These are phyloP conservation scores for Bryum argenteum DNA, from an alignment of 225 moss, liverwort and hornwort genomes.

Conservation along the genomic window DNA sequence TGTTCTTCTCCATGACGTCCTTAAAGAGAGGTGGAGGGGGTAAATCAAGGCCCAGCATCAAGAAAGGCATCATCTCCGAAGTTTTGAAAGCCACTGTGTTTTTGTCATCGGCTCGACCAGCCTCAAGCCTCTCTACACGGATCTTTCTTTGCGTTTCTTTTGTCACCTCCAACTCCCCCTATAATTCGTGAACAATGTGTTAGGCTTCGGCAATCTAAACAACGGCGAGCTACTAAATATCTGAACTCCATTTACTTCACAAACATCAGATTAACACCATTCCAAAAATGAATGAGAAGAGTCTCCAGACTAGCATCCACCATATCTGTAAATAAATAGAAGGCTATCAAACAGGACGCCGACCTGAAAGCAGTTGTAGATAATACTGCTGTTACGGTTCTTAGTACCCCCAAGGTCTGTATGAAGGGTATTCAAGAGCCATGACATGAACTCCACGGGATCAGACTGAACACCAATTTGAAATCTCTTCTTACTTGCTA, in stretches of 20 bases:
- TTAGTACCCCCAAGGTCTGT: conserved; percentile 89
- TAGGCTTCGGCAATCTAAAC: background rate
- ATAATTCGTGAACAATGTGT: conserved; percentile 18
- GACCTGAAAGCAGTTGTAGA: conserved; percentile 85
- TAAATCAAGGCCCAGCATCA: conserved; percentile 95
- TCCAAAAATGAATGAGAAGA: background rate
- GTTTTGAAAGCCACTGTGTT: conserved; percentile 39
- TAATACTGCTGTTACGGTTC: conserved; percentile 85
- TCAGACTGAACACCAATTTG: conserved; percentile 39
- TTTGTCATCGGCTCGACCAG: conserved; percentile 33
- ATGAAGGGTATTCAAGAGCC: conserved; percentile 74
- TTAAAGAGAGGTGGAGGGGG: conserved; percentile 97
- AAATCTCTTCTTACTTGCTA: conserved; percentile 39
- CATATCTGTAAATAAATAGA: background rate
- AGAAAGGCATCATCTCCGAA: conserved; percentile 80
- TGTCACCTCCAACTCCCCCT: conserved; percentile 93
- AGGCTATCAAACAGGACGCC: conserved; percentile 2
- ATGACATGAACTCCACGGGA: conserved; percentile 39
- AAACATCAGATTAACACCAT: conserved; percentile 9
- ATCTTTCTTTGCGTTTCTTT: conserved; percentile 78
- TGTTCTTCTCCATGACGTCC: conserved; percentile 99
- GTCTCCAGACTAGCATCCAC: background rate
- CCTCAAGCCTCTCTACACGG: conserved; percentile 42
- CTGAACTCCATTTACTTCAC: conserved; percentile 1
- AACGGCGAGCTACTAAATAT: background rate